Percentiles rank a stretch among this genome's conserved stretches.
Conservation (phyloP, 495 filamentous ascomycete genomes). For the Lasiosphaeria miniovina region DNA sequence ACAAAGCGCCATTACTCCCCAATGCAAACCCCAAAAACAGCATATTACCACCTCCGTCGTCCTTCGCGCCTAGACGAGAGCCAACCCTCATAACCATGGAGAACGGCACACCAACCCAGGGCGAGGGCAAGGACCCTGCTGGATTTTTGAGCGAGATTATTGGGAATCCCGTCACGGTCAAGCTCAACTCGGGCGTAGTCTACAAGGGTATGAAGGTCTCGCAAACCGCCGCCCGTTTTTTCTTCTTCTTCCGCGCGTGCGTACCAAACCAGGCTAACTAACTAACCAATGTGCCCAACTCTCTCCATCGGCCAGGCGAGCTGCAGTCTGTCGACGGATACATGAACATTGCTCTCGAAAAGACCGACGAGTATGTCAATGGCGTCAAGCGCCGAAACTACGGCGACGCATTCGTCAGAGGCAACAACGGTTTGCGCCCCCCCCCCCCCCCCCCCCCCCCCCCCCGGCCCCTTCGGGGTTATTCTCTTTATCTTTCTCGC, state of each 20-base stretch:
- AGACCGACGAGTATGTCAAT: slow-evolving; percentile 86
- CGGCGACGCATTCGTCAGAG: slow-evolving; percentile 93
- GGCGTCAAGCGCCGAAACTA: slow-evolving; percentile 76
- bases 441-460: too few relatives aligned
- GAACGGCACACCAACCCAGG: slow-evolving; percentile 59
- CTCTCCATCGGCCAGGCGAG: slow-evolving; percentile 56
- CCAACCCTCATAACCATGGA: slow-evolving; percentile 54
- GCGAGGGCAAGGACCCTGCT: slow-evolving; percentile 82
- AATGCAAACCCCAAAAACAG: too few relatives aligned
- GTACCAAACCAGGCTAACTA: background rate
- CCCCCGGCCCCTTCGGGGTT: background rate
- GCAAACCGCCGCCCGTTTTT: background rate
- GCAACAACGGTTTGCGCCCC: slow-evolving; percentile 75
- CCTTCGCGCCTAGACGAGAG: background rate
- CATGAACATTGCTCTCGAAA: slow-evolving; percentile 98
- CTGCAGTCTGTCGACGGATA: slow-evolving; percentile 99
- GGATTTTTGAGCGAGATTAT: slow-evolving; percentile 90
- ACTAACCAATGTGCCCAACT: background rate
- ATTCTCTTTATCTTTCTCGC: background rate
- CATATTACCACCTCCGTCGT: too few relatives aligned
- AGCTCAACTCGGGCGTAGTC: slow-evolving; percentile 91
- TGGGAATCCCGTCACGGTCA: slow-evolving; percentile 86
- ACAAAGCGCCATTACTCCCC: too few relatives aligned
- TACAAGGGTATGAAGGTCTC: slow-evolving; percentile 70
- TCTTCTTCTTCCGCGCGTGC: too few relatives aligned